phyloP scores from a whole-genome alignment of 2,329 filamentous ascomycete species.

The Raffaelea arxii region DNA sequence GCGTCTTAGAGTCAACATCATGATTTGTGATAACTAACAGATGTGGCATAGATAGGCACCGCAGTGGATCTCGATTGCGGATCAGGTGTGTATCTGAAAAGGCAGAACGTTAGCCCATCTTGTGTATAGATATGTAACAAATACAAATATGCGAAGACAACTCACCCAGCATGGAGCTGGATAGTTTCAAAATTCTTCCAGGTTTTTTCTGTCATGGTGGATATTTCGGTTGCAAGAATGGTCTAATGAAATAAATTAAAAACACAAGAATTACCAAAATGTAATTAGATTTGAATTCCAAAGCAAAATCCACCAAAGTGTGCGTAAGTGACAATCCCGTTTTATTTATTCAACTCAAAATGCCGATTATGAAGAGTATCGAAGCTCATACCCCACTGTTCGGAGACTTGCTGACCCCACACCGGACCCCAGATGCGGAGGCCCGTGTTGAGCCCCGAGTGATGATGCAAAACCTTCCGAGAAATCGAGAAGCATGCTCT shows the following conservation, averaged over 20 bases:
- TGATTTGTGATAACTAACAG: slow-evolving; percentile 35
- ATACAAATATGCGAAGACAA: too few relatives aligned
- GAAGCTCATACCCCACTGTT: not conserved
- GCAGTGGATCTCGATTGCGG: slow-evolving; percentile 74
- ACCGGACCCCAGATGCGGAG: not conserved
- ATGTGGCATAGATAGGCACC: slow-evolving; percentile 90
- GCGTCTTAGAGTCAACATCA: not conserved
- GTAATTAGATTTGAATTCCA: too few relatives aligned
- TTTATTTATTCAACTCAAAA: too few relatives aligned
- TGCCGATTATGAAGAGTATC: too few relatives aligned
- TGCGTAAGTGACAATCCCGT: too few relatives aligned
- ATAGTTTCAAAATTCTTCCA: slow-evolving; percentile 68
- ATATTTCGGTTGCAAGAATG: not conserved
- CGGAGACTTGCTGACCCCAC: not conserved
- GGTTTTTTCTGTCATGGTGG: slow-evolving; percentile 30
- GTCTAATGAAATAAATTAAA: not conserved
- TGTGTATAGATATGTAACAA: too few relatives aligned
- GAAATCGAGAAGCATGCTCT: not conserved
- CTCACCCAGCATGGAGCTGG: slow-evolving; percentile 74
- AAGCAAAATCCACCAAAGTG: too few relatives aligned
- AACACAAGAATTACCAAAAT: not conserved
- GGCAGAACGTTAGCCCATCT: too few relatives aligned
- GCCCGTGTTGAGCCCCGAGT: too few relatives aligned
- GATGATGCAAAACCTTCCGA: not conserved
- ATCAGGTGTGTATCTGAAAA: slow-evolving; percentile 51